Conservation (phyloP, 768 basidiomycete species). For the Trametes elegans region DNA sequence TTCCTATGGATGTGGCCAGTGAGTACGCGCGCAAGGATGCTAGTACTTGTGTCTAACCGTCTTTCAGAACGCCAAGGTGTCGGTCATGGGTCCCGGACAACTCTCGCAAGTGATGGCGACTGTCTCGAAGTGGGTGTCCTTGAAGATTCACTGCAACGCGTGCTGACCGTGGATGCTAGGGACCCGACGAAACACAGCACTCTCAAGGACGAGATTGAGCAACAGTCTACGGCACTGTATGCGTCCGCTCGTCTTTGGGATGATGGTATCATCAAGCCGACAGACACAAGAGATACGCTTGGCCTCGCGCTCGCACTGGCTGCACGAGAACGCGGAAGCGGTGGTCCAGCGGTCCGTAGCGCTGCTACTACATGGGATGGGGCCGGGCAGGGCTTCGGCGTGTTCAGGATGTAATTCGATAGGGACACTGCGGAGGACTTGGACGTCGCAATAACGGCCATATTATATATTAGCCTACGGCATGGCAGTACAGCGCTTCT, state of each 20-base stretch:
- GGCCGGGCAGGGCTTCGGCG: constrained; percentile 71
- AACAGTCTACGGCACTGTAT: constrained; percentile 83
- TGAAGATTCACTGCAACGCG: too few relatives aligned
- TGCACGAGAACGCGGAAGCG: constrained; percentile 39
- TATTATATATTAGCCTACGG: constrained; percentile 8
- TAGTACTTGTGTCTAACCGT: not conserved
- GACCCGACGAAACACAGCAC: constrained; percentile 76
- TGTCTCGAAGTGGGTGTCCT: constrained; percentile 74
- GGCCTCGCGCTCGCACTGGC: constrained; percentile 88
- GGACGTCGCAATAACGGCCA: not conserved
- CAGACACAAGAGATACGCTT: constrained; percentile 84
- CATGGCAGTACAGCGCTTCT: not conserved
- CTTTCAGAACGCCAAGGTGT: constrained; percentile 81
- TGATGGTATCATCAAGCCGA: constrained; percentile 86
- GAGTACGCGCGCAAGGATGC: constrained; percentile 31
- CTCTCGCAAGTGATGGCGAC: constrained; percentile 90
- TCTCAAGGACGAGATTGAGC: constrained; percentile 80
- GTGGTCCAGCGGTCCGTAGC: constrained; percentile 1
- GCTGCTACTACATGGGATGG: constrained; percentile 68
- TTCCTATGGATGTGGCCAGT: constrained; percentile 99
- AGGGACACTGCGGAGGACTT: not conserved
- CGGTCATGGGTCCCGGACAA: constrained; percentile 94
- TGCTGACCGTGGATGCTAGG: too few relatives aligned
- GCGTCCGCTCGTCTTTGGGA: constrained; percentile 95
- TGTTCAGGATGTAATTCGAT: constrained; percentile 74